Evolutionary conservation across 2,329 filamentous ascomycete species (phyloP).

Genomic region (Colletotrichum sp.): DNA sequence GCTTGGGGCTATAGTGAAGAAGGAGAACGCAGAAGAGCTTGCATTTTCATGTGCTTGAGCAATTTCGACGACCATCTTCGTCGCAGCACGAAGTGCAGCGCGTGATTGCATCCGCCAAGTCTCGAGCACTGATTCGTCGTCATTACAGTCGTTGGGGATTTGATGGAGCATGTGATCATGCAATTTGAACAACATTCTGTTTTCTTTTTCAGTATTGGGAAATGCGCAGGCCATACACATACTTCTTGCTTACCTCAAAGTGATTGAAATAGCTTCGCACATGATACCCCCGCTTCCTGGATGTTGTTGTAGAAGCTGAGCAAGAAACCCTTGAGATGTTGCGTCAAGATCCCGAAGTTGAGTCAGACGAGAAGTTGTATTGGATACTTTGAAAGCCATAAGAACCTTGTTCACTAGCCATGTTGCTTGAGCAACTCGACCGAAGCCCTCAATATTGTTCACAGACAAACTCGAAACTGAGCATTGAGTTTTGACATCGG

Average conservation of each 20-base stretch:
- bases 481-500: not conserved
- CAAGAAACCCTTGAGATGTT: not conserved
- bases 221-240: too few species aligned
- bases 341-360: not conserved
- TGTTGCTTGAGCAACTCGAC: not conserved
- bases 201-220: not conserved
- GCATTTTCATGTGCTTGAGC: not conserved
- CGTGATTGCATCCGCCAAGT: not conserved
- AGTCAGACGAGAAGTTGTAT: not conserved
- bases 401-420: not conserved
- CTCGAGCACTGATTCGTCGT: not conserved
- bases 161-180: not conserved
- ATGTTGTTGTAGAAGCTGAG: not conserved
- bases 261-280: not conserved
- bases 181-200: not conserved
- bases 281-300: not conserved
- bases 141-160: not conserved
- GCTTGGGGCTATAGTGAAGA: not conserved
- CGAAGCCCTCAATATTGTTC: not conserved
- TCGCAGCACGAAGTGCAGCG: not conserved
- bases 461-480: not conserved
- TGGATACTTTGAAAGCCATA: not conserved
- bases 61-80: not conserved
- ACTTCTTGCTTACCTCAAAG: not conserved
- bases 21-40: not conserved